Conservation (phyloP, 495 filamentous ascomycete species). For the Pseudotulostoma volvatum region DNA sequence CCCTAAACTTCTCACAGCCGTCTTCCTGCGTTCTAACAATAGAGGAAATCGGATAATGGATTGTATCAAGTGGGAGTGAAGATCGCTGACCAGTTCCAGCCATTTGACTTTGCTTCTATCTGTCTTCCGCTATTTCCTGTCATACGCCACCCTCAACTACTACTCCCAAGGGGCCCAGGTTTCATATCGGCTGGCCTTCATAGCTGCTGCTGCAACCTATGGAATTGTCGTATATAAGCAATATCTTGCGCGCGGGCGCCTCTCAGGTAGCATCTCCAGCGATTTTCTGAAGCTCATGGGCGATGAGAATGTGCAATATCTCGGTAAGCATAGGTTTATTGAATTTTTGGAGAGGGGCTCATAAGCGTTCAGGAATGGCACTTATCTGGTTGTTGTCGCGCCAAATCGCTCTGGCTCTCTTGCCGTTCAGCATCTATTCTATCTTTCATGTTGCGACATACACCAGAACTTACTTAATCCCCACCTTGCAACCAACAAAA, state of each 20-base stretch:
- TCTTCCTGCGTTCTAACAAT: conserved; percentile 4
- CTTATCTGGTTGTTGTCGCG: conserved; percentile 86
- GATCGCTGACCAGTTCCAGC: conserved; percentile 24
- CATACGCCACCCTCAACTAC: conserved; percentile 70
- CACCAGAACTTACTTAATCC: conserved; percentile 37
- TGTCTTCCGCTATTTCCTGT: conserved; percentile 63
- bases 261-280: conserved; percentile 40
- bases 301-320: conserved; percentile 96
- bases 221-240: conserved; percentile 99
- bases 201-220: conserved; percentile 80
- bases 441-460: conserved; percentile 90
- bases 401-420: conserved; percentile 75
- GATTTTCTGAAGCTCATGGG: conserved; percentile 46
- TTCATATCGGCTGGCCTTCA: conserved; percentile 76
- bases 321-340: conserved; percentile 70
- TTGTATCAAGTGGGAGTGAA: too few relatives aligned
- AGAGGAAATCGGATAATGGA: too few relatives aligned
- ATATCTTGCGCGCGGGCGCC: conserved; percentile 61
- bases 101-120: conserved; percentile 74
- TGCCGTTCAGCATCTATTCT: conserved; percentile 93
- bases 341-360: neutral
- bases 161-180: conserved; percentile 56
- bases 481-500: conserved; percentile 28
- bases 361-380: conserved; percentile 54
- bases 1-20: neutral